Conservation (phyloP, 2,329 filamentous ascomycete species). For the Ophiognomonia clavigignenti-juglandacearum region DNA sequence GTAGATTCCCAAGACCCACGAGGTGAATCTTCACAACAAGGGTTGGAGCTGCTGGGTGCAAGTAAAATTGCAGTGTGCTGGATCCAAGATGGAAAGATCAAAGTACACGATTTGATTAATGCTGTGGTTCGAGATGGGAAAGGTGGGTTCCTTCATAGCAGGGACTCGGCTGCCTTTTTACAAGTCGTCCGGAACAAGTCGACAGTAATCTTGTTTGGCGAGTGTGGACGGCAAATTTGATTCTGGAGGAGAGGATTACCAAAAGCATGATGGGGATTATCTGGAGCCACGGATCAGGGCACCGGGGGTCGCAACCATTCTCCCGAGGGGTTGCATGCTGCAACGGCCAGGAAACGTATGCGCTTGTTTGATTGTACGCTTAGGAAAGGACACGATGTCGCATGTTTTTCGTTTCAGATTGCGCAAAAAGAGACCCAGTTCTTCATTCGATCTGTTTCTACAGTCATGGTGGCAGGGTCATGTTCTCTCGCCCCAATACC, state of each 20-base stretch:
- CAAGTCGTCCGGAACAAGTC: no score
- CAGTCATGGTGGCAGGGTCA: not conserved
- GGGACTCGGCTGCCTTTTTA: conserved; percentile 4
- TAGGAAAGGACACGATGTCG: conserved; percentile 5
- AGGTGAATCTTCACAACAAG: conserved; percentile 6
- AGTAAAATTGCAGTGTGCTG: no score
- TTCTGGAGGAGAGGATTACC: no score
- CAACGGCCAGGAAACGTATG: conserved; percentile 11
- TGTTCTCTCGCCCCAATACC: conserved; percentile 18
- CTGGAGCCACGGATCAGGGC: conserved; percentile 6
- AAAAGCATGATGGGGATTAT: conserved; percentile 2
- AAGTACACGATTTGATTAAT: not conserved
- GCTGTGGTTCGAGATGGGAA: no score
- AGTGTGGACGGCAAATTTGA: no score
- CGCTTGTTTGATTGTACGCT: conserved; percentile 1
- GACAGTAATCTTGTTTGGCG: no score
- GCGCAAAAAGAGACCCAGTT: not conserved
- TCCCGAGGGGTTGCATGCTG: conserved; percentile 6
- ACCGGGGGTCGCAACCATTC: conserved; percentile 11
- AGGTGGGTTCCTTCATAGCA: no score
- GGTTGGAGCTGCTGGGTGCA: conserved; percentile 10
- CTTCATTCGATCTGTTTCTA: not conserved
- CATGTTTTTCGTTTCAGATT: not conserved
- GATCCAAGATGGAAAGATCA: not conserved
- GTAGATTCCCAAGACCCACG: conserved; percentile 13